phyloP scores from a whole-genome alignment of 257 asterid species.

The Datura wrightii region DNA sequence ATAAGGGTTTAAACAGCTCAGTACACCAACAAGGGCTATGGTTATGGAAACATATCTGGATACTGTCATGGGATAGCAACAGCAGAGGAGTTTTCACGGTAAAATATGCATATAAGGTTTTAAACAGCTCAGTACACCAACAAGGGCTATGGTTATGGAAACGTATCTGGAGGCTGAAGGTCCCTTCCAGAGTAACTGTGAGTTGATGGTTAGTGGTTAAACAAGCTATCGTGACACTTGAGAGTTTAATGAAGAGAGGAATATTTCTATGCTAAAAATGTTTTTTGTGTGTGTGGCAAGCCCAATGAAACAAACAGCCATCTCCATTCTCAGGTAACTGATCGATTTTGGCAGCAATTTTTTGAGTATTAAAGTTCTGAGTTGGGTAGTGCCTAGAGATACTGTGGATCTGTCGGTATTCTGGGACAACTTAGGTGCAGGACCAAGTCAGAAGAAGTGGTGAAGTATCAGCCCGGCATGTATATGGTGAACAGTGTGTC shows the following conservation, averaged over 20 bases:
- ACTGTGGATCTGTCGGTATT: background rate
- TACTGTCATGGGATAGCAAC: background rate
- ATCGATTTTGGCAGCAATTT: background rate
- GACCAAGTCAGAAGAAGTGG: background rate
- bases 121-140: background rate
- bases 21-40: background rate
- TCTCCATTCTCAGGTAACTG: background rate
- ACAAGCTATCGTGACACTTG: background rate
- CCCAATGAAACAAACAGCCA: background rate
- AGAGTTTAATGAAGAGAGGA: background rate
- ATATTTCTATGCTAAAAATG: background rate
- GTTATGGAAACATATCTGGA: constrained; percentile 14
- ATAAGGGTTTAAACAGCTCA: background rate
- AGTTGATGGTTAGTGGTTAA: background rate
- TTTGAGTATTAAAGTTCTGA: background rate
- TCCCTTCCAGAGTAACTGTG: background rate
- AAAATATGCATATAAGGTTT: background rate
- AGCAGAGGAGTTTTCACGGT: background rate
- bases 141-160: background rate
- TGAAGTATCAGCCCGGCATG: background rate
- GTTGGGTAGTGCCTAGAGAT: constrained; percentile 13
- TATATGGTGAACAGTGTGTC: background rate
- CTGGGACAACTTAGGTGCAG: background rate
- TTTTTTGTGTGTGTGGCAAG: background rate
- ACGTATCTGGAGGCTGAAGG: background rate